A percentile compares a stretch with the other conserved stretches of the same genome.
These are phyloP conservation scores for Mycena galericulata DNA, from an alignment of 768 basidiomycete genomes.

Conservation along the genomic window DNA sequence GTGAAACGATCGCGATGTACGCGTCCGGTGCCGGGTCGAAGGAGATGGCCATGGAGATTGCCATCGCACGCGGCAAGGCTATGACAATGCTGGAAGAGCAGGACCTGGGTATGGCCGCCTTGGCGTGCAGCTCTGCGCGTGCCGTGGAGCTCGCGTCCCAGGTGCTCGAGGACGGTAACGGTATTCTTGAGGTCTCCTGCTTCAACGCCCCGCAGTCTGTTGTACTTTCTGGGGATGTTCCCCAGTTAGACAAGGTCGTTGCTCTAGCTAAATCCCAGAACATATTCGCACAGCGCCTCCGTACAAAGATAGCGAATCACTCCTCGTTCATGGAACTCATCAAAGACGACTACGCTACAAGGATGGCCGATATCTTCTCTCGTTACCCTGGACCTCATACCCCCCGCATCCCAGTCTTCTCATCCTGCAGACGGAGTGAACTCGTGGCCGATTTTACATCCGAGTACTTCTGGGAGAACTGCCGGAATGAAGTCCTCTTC, in stretches of 20 bases:
- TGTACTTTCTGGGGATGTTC: conserved; percentile 49
- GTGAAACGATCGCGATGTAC: conserved; percentile 49
- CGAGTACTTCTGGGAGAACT: conserved; percentile 57
- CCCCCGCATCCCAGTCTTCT: conserved; percentile 49
- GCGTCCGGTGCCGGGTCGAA: conserved; percentile 46
- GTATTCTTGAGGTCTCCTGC: conserved; percentile 51
- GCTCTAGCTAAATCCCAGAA: conserved; percentile 42
- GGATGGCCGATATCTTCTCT: conserved; percentile 45
- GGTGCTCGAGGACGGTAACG: background rate
- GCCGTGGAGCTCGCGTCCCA: conserved; percentile 42
- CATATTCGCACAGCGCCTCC: conserved; percentile 51
- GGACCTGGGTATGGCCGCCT: conserved; percentile 57
- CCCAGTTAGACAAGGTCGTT: conserved; percentile 46
- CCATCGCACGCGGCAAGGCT: conserved; percentile 47
- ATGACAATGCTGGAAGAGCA: conserved; percentile 47
- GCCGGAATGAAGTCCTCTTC: conserved; percentile 53
- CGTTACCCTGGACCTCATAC: conserved; percentile 43
- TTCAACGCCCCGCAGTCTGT: conserved; percentile 54
- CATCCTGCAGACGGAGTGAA: conserved; percentile 47
- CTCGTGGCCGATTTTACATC: conserved; percentile 41
- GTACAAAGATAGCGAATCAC: conserved; percentile 53
- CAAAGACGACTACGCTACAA: conserved; percentile 39
- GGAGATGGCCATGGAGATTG: conserved; percentile 46
- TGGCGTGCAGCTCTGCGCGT: conserved; percentile 47
- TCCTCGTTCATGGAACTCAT: conserved; percentile 52